Evolutionary conservation across 2,329 filamentous ascomycete species (phyloP), one percentile per base, ranked within the genome.

Genomic region (Fusarium sacchari): DNA sequence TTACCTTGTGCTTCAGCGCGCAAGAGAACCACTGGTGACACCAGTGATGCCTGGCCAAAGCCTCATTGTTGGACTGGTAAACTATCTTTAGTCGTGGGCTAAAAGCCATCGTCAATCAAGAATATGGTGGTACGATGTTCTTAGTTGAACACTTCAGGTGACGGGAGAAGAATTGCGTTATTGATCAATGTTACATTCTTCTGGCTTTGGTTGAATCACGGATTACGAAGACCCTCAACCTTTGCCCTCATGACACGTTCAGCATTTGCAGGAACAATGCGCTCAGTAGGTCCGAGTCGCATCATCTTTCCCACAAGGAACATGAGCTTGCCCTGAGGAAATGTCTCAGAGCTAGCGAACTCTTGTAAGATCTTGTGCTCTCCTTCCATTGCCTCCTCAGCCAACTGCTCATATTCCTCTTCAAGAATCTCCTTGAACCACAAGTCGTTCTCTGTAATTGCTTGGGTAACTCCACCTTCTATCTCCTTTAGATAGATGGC

Each of bases 301-400:
- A 91, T 86, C 86, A 91, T 88, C 79, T 86, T 88, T 26, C 89
- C 89, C 10, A 90, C 86, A 5, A 90, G 81, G 73, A 86, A 90
- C 88, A 90, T 90, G 50, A 90, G 83, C 80, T 90, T 90, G 2
- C 89, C 88, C 64, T 87, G 83, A 0, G 88, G 88, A 65, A 86
- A 88, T 57, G 82, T 82, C 43, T 82, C 82, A 60, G 83, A 84
- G 39, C 78, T 70, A 42, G 80, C 67, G 68, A 90, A 89, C 73
- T 86, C 84, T 49, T 75, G 77, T 61, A 90, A 69, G 3, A 88
- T 80, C 65, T 83, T 82, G 2, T 86, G 82, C 72, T 90, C 86
- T 2, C 83, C 85, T 30, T 82, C 78, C 11, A 88, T 71, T 0
- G 84, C 86, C 42, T 79, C 63, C 7, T 83, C 80, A 0, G 87